phyloP scores from a whole-genome alignment of 163 green algal species.

The Chlamydomonas reinhardtii region DNA sequence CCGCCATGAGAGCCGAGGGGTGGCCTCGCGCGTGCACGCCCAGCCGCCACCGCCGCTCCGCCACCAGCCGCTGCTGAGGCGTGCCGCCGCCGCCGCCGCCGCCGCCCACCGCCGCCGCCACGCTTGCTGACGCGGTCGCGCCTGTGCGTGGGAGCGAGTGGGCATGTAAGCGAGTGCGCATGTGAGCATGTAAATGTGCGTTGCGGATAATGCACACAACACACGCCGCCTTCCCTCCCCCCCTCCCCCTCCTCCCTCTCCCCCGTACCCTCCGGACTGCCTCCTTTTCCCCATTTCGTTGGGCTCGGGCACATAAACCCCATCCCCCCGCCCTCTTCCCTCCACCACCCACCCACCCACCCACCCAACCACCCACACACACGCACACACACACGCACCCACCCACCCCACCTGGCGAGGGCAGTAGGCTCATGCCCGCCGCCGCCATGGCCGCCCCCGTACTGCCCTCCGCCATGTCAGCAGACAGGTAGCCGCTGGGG shows the following conservation, averaged over 20 bases:
- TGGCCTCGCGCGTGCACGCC: constrained; percentile 81
- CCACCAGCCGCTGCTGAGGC: constrained; percentile 83
- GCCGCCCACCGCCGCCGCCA: background rate
- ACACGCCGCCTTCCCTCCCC: too few relatives aligned
- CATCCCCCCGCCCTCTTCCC: too few relatives aligned
- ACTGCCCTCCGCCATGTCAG: constrained; percentile 76
- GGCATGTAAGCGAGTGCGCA: background rate
- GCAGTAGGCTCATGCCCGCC: constrained; percentile 32
- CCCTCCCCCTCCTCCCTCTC: too few relatives aligned
- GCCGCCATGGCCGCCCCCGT: constrained; percentile 39
- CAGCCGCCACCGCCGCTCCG: constrained; percentile 91
- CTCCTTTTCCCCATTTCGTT: too few relatives aligned
- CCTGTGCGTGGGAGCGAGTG: too few relatives aligned
- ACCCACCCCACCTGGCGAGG: too few relatives aligned
- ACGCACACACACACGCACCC: background rate
- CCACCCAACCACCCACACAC: background rate
- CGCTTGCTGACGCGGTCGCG: background rate
- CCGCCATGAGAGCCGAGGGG: constrained; percentile 89
- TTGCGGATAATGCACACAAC: too few relatives aligned
- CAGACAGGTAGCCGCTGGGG: constrained; percentile 80
- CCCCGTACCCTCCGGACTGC: too few relatives aligned
- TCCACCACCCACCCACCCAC: background rate
- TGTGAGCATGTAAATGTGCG: too few relatives aligned
- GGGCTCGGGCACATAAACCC: too few relatives aligned
- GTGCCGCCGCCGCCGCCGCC: background rate